phyloP scores from a whole-genome alignment of 2,329 filamentous ascomycete genomes.

The Periglandula ipomoeae region DNA sequence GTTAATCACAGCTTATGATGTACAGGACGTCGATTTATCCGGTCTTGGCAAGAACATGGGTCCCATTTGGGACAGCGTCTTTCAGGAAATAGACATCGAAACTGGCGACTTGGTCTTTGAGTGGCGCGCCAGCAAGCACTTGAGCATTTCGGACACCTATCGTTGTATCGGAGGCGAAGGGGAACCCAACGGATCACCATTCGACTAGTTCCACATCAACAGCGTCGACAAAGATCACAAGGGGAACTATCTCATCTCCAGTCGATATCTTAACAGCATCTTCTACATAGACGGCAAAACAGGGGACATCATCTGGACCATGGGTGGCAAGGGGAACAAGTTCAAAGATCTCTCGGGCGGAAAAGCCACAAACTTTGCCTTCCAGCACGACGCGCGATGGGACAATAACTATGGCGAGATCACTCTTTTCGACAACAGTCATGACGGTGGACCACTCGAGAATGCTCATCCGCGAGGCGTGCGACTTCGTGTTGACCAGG shows the following conservation, averaged over 20 bases:
- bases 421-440: slow-evolving; percentile 44
- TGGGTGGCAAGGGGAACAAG: slow-evolving; percentile 36
- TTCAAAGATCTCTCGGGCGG: slow-evolving; percentile 22
- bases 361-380: slow-evolving; percentile 31
- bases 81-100: slow-evolving; percentile 28
- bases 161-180: slow-evolving; percentile 14
- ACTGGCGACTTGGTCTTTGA: slow-evolving; percentile 26
- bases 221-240: slow-evolving; percentile 27
- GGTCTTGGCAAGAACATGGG: slow-evolving; percentile 7
- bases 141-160: slow-evolving; percentile 10
- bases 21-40: slow-evolving; percentile 27
- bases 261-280: slow-evolving; percentile 13
- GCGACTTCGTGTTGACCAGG: slow-evolving; percentile 6
- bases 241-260: slow-evolving; percentile 20
- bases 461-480: slow-evolving; percentile 19
- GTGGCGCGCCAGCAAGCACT: slow-evolving; percentile 26
- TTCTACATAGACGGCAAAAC: slow-evolving; percentile 26
- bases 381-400: slow-evolving; percentile 41
- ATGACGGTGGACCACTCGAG: slow-evolving; percentile 29
- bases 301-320: slow-evolving; percentile 39
- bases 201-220: slow-evolving; percentile 23
- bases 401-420: slow-evolving; percentile 31
- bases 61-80: slow-evolving; percentile 18
- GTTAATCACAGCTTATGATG: slow-evolving; percentile 26
- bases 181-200: slow-evolving; percentile 13